These are phyloP conservation scores for Akanthomyces dipterigenus DNA, from an alignment of 2,329 filamentous ascomycete species.

Conservation along the genomic window DNA sequence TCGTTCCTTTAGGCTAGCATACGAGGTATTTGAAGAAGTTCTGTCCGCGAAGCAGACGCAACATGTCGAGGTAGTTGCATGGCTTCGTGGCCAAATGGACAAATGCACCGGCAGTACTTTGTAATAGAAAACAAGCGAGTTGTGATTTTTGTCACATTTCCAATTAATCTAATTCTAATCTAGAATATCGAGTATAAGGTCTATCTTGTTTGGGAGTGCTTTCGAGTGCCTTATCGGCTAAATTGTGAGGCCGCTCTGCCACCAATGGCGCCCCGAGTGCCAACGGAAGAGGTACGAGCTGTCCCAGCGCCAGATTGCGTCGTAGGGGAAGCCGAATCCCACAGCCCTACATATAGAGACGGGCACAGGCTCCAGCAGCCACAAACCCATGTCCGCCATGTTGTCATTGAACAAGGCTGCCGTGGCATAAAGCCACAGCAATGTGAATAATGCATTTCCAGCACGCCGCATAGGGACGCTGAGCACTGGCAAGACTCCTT, in stretches of 20 bases:
- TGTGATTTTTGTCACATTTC: neutral
- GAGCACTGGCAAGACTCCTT: constrained; percentile 25
- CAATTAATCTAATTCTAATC: neutral
- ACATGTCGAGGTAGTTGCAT: constrained; percentile 57
- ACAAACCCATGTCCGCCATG: constrained; percentile 65
- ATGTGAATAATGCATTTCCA: constrained; percentile 56
- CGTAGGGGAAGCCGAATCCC: constrained; percentile 53
- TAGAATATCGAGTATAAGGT: neutral
- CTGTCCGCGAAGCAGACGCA: constrained; percentile 65
- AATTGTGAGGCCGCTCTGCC: constrained; percentile 35
- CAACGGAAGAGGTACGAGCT: constrained; percentile 44
- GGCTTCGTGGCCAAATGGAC: constrained; percentile 51
- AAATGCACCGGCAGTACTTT: constrained; percentile 22
- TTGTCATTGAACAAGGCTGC: constrained; percentile 65
- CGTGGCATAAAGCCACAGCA: constrained; percentile 63
- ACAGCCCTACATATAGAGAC: constrained; percentile 62
- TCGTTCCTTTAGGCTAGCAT: constrained; percentile 53
- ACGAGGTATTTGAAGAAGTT: constrained; percentile 62
- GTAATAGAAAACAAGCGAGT: neutral
- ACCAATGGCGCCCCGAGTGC: constrained; percentile 58
- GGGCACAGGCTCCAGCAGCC: constrained; percentile 77
- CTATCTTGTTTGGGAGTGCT: neutral
- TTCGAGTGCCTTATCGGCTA: constrained; percentile 12
- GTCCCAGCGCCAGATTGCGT: constrained; percentile 63
- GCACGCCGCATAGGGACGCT: constrained; percentile 41